These are phyloP conservation scores for Ophiocordyceps unilateralis DNA, from an alignment of 2,329 filamentous ascomycete species.

Conservation along the genomic window DNA sequence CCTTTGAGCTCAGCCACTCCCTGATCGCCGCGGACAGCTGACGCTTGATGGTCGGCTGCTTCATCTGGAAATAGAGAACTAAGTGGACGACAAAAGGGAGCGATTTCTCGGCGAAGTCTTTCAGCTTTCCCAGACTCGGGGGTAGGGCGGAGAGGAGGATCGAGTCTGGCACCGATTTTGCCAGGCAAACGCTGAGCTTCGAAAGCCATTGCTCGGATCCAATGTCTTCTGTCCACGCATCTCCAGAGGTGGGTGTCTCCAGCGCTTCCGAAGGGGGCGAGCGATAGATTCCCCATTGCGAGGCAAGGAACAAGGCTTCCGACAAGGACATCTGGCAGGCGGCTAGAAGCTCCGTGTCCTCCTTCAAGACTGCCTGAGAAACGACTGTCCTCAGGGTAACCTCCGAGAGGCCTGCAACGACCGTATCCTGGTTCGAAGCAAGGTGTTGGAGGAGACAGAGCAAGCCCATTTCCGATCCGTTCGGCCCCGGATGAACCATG, in stretches of 20 bases:
- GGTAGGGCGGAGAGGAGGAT: slow-evolving; percentile 53
- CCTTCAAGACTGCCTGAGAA: slow-evolving; percentile 29
- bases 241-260: slow-evolving; percentile 1
- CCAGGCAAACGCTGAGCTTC: slow-evolving; percentile 43
- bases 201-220: slow-evolving; percentile 40
- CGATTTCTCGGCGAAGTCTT: slow-evolving; percentile 52
- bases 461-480: slow-evolving; percentile 45
- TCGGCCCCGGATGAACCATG: slow-evolving; percentile 26
- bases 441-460: slow-evolving; percentile 44
- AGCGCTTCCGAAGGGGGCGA: slow-evolving; percentile 34
- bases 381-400: slow-evolving; percentile 39
- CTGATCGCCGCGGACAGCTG: slow-evolving; percentile 48
- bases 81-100: slow-evolving; percentile 80
- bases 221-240: slow-evolving; percentile 19
- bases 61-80: slow-evolving; percentile 51
- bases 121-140: slow-evolving; percentile 46
- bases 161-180: slow-evolving; percentile 39
- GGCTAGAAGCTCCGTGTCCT: slow-evolving; percentile 28
- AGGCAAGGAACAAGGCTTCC: slow-evolving; percentile 33
- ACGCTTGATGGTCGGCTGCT: slow-evolving; percentile 40
- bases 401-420: slow-evolving; percentile 42
- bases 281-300: slow-evolving; percentile 37
- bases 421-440: slow-evolving; percentile 37
- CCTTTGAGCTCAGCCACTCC: slow-evolving; percentile 36
- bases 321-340: slow-evolving; percentile 35